phyloP scores from a whole-genome alignment of 1,284 basidiomycete species.

The Papiliotrema fonsecae region DNA sequence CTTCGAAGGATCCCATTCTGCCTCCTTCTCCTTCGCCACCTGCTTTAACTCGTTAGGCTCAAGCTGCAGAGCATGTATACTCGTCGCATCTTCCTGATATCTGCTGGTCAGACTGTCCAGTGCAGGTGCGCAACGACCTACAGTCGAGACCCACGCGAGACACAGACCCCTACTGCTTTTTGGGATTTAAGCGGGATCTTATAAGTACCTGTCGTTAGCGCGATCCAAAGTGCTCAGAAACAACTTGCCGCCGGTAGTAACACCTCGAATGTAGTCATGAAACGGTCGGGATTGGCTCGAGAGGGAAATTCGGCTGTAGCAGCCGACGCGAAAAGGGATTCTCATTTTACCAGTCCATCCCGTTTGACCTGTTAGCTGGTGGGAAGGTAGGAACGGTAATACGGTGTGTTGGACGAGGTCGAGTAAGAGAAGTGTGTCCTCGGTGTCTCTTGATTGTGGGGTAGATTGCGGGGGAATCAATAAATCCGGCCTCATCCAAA shows the following conservation, averaged over 20 bases:
- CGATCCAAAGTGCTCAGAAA: not conserved
- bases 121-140: slow-evolving; percentile 59
- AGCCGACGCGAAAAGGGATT: not conserved
- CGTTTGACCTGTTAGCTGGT: too few species aligned
- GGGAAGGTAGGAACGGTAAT: too few species aligned
- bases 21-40: slow-evolving; percentile 59
- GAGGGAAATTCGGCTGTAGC: not conserved
- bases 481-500: too few species aligned
- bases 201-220: slow-evolving; percentile 26
- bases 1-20: slow-evolving; percentile 61
- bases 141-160: not conserved
- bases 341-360: not conserved
- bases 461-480: too few species aligned
- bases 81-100: slow-evolving; percentile 78
- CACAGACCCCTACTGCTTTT: slow-evolving; percentile 60
- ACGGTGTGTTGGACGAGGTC: too few species aligned
- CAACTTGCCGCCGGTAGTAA: slow-evolving; percentile 23
- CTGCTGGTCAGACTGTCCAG: slow-evolving; percentile 44
- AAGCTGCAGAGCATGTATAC: slow-evolving; percentile 67
- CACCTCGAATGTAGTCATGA: slow-evolving; percentile 38
- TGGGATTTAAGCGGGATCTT: slow-evolving; percentile 40
- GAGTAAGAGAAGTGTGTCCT: too few species aligned
- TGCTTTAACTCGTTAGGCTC: slow-evolving; percentile 65
- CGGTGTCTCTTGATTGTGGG: too few species aligned
- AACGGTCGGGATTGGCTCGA: slow-evolving; percentile 9